Evolutionary conservation across 2,329 filamentous ascomycete genomes (phyloP).

Genomic region (Fusarium sp.): DNA sequence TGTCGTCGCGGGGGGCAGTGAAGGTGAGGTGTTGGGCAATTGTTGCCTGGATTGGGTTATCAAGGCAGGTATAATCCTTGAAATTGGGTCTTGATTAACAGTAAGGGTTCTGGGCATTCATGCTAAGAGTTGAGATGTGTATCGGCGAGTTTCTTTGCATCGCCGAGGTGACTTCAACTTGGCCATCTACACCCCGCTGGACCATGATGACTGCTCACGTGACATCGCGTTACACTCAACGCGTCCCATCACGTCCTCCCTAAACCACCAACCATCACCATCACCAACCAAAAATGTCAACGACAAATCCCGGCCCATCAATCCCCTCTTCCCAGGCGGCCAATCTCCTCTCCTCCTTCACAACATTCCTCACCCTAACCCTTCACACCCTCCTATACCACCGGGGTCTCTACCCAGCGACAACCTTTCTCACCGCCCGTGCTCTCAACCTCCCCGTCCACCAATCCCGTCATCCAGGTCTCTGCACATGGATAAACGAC

Average conservation of each 20-base stretch:
- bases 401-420: constrained; percentile 79
- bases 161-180: not conserved
- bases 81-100: not conserved
- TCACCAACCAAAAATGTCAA: constrained; percentile 9
- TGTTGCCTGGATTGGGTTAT: not conserved
- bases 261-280: constrained; percentile 6
- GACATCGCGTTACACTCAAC: constrained; percentile 41
- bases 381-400: constrained; percentile 90
- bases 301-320: constrained; percentile 9
- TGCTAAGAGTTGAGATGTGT: not conserved
- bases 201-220: constrained; percentile 31
- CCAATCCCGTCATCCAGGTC: constrained; percentile 85
- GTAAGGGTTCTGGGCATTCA: no score
- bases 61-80: not conserved
- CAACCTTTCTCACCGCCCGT: constrained; percentile 81
- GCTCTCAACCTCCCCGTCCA: constrained; percentile 87
- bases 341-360: constrained; percentile 74
- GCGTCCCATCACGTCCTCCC: constrained; percentile 25
- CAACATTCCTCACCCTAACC: constrained; percentile 82
- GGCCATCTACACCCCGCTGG: not conserved
- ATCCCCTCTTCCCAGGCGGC: constrained; percentile 51
- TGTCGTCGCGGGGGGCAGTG: constrained; percentile 28
- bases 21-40: not conserved
- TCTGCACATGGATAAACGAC: constrained; percentile 87
- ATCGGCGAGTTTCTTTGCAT: not conserved